These are phyloP conservation scores for Beauveria medogensis DNA, from an alignment of 2,329 filamentous ascomycete genomes.

Conservation along the genomic window DNA sequence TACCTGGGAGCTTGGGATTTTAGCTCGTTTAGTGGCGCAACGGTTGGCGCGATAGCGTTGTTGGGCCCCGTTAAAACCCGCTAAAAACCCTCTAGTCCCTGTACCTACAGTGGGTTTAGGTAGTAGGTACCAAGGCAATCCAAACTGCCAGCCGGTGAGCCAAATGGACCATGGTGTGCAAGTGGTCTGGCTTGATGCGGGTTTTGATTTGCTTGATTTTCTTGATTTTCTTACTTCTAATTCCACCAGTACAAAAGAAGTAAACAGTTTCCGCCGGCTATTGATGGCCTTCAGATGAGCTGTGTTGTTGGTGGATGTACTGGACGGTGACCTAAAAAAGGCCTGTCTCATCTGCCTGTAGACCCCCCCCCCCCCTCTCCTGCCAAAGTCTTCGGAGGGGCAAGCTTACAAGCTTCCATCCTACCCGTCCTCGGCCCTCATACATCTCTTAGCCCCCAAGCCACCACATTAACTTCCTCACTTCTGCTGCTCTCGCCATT, in stretches of 20 bases:
- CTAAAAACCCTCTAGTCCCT: not conserved
- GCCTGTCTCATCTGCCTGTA: not conserved
- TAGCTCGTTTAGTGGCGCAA: slow-evolving; percentile 5
- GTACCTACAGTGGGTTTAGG: not conserved
- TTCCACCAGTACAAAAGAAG: no score
- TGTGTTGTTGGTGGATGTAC: no score
- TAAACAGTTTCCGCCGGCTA: no score
- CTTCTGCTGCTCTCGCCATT: not conserved
- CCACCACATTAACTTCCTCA: slow-evolving; percentile 8
- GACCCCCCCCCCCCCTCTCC: not conserved
- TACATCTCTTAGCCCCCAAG: not conserved
- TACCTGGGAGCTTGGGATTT: not conserved
- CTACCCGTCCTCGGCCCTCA: slow-evolving; percentile 1
- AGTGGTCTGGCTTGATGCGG: no score
- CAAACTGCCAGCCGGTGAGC: no score
- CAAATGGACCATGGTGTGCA: no score
- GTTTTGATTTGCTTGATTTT: no score
- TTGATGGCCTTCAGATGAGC: no score
- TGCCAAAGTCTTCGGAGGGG: not conserved
- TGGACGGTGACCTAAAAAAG: not conserved
- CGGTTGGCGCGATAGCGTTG: not conserved
- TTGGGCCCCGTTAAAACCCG: not conserved
- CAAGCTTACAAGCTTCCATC: not conserved
- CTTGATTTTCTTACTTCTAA: no score
- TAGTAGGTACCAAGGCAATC: not conserved